Conservation (phyloP, 257 asterid genomes). For the Ballota nigra region DNA sequence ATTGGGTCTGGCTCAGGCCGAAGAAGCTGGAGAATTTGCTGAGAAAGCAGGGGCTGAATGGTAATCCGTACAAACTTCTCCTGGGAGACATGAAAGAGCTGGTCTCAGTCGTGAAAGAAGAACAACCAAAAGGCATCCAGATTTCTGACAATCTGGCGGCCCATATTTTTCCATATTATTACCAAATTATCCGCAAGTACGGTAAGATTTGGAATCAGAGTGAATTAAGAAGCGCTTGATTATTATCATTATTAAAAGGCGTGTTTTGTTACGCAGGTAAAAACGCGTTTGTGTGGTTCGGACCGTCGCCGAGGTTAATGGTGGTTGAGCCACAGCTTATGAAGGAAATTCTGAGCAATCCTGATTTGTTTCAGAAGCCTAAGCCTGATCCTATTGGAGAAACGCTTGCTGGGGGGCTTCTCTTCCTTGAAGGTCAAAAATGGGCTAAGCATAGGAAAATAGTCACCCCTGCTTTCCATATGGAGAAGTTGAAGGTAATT, state of each 20-base stretch:
- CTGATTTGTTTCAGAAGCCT: conserved; percentile 31
- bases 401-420: conserved; percentile 36
- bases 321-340: conserved; percentile 35
- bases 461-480: conserved; percentile 41
- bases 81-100: conserved; percentile 42
- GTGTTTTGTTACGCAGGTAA: conserved; percentile 18
- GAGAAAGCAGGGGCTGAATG: conserved; percentile 42
- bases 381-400: conserved; percentile 30
- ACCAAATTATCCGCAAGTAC: conserved; percentile 21
- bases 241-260: too few relatives aligned
- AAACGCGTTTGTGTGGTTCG: conserved; percentile 38
- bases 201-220: conserved; percentile 8
- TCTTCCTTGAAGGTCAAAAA: conserved; percentile 37
- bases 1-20: conserved; percentile 44
- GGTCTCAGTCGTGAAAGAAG: conserved; percentile 12
- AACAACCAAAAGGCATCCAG: conserved; percentile 30
- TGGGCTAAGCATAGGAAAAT: conserved; percentile 44
- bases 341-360: conserved; percentile 34
- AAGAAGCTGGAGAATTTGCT: conserved; percentile 37
- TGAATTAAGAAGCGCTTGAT: too few relatives aligned
- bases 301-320: conserved; percentile 34
- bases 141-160: conserved; percentile 34
- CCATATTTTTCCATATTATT: conserved; percentile 34
- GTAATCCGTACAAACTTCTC: conserved; percentile 37
- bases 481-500: conserved; percentile 41